Percentiles rank a stretch among this genome's conserved stretches.
phyloP scores from a whole-genome alignment of 169 alveolate species.

The Theileria orientalis region DNA sequence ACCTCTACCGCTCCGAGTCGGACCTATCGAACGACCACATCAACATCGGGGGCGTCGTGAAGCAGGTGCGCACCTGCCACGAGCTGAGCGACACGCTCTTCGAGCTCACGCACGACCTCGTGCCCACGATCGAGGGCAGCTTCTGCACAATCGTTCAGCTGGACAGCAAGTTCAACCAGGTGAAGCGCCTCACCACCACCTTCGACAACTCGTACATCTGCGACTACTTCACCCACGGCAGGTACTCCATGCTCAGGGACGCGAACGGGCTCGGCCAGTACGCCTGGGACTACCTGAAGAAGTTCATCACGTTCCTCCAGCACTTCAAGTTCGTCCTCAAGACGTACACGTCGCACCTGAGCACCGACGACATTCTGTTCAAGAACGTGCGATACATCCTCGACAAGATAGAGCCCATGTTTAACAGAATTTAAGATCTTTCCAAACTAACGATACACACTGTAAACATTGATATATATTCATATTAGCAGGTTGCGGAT shows the following conservation, averaged over 20 bases:
- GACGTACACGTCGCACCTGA: constrained; percentile 52
- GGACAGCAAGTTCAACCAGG: constrained; percentile 39
- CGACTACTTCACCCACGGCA: constrained; percentile 76
- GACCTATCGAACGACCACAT: neutral
- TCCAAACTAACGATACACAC: neutral
- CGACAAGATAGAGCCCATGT: constrained; percentile 40
- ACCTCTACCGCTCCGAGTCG: neutral
- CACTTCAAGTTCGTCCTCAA: constrained; percentile 22
- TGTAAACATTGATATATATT: neutral
- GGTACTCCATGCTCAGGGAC: constrained; percentile 61
- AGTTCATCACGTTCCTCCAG: constrained; percentile 60
- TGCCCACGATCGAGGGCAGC: constrained; percentile 50
- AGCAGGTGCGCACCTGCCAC: neutral
- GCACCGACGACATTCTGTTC: constrained; percentile 33
- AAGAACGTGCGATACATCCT: constrained; percentile 27
- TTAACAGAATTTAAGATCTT: constrained; percentile 33
- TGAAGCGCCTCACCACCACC: constrained; percentile 11
- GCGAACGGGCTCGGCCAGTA: constrained; percentile 76
- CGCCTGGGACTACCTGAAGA: constrained; percentile 72
- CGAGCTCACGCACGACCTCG: constrained; percentile 51
- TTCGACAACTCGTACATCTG: constrained; percentile 70
- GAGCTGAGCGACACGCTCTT: neutral
- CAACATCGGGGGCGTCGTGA: neutral
- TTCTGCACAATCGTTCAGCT: constrained; percentile 35
- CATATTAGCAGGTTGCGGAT: neutral